Evolutionary conservation across 1,139 yeast genomes (phyloP).

Genomic region (Debaryomycetaceae sp.): DNA sequence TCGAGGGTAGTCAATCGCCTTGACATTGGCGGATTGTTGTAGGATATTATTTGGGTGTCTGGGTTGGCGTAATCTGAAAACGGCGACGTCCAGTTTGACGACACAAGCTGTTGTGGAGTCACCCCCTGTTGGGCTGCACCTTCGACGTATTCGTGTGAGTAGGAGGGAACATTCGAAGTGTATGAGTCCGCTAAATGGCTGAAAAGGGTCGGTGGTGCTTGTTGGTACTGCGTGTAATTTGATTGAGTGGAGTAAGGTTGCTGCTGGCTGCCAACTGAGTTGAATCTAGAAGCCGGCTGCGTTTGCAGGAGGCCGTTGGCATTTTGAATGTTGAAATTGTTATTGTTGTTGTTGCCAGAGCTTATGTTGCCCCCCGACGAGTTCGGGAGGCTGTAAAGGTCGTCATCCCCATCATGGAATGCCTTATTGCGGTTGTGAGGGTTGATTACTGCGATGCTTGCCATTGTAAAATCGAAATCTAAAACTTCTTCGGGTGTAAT

Average conservation of each 20-base stretch:
- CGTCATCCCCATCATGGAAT: slow-evolving; percentile 68
- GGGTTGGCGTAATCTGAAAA: slow-evolving; percentile 39
- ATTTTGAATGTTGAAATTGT: slow-evolving; percentile 2
- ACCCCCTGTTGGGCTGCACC: too few species aligned
- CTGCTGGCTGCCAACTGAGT: too few species aligned
- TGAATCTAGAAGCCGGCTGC: too few species aligned
- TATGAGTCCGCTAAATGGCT: slow-evolving; percentile 3
- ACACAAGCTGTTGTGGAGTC: too few species aligned
- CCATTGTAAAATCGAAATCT: too few species aligned
- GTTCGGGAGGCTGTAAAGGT: slow-evolving; percentile 48
- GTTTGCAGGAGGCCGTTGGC: too few species aligned
- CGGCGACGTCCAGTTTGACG: slow-evolving; percentile 18
- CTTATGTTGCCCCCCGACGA: slow-evolving; percentile 14
- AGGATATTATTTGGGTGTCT: slow-evolving; percentile 21
- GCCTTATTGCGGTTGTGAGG: too few species aligned
- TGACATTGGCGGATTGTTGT: slow-evolving; percentile 13
- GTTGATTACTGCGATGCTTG: too few species aligned
- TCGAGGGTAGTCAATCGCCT: slow-evolving; percentile 36
- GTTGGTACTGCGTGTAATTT: too few species aligned
- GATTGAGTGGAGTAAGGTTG: slow-evolving; percentile 6
- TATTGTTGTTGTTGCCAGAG: slow-evolving; percentile 4
- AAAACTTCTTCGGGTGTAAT: too few species aligned
- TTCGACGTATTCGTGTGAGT: slow-evolving; percentile 9
- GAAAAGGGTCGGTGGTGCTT: too few species aligned
- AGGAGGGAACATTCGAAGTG: slow-evolving; percentile 1